These are phyloP conservation scores for Flaveria brownii DNA, from an alignment of 129 eudicot species.

Conservation along the genomic window DNA sequence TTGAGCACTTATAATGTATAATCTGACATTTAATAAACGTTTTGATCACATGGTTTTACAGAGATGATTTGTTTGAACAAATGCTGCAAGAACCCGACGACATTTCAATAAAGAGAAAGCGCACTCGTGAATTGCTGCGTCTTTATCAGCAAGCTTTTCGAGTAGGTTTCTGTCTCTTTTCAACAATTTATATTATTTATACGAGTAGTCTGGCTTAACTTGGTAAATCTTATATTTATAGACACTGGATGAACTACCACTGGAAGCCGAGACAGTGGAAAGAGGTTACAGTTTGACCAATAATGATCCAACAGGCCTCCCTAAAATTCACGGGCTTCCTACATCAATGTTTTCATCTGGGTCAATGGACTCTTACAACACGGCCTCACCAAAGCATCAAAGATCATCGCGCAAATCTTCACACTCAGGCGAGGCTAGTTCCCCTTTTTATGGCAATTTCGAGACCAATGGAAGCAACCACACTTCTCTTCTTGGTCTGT, in stretches of 20 bases:
- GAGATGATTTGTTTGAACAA: conserved; percentile 93
- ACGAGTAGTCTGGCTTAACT: neutral
- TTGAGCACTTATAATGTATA: neutral
- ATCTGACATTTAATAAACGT: neutral
- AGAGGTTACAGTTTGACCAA: conserved; percentile 70
- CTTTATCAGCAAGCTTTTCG: conserved; percentile 92
- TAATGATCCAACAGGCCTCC: conserved; percentile 79
- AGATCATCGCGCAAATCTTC: conserved; percentile 83
- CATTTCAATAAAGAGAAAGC: conserved; percentile 77
- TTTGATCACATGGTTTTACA: conserved; percentile 32
- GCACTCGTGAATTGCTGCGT: conserved; percentile 77
- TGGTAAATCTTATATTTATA: conserved; percentile 6
- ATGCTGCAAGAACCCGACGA: conserved; percentile 99
- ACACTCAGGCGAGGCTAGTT: conserved; percentile 79
- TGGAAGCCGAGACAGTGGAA: conserved; percentile 81
- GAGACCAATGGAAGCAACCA: conserved; percentile 74
- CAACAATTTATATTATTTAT: neutral
- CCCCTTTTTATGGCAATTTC: conserved; percentile 48
- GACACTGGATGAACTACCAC: conserved; percentile 91
- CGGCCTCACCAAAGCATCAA: conserved; percentile 67
- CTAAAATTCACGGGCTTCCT: conserved; percentile 79
- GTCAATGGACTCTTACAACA: conserved; percentile 59
- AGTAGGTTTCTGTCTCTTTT: conserved; percentile 33
- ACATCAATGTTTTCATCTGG: conserved; percentile 52
- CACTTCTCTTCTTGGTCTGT: conserved; percentile 48